Percentiles rank a stretch among this genome's conserved stretches.
phyloP scores from a whole-genome alignment of 176 grass and related monocot genomes.

The Calamus simplicifolius region DNA sequence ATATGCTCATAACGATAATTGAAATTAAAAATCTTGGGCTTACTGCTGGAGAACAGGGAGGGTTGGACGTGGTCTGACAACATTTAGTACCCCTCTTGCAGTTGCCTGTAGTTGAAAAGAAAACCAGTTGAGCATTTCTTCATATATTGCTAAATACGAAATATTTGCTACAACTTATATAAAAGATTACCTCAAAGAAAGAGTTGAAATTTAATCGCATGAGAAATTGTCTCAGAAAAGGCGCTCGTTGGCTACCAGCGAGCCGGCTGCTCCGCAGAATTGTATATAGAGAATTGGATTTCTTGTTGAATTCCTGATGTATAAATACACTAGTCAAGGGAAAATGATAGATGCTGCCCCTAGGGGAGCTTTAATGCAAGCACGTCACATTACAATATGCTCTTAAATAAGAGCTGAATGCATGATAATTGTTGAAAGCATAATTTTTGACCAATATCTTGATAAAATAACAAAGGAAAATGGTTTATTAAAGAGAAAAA shows the following conservation, averaged over 20 bases:
- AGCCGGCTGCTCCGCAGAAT: constrained; percentile 88
- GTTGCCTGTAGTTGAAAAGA: constrained; percentile 36
- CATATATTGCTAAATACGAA: no score
- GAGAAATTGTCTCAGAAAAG: constrained; percentile 85
- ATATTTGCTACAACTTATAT: no score
- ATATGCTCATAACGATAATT: no score
- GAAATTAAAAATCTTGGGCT: no score
- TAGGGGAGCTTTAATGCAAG: no score
- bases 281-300: constrained; percentile 94
- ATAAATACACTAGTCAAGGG: not conserved
- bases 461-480: no score
- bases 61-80: constrained; percentile 39
- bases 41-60: not conserved
- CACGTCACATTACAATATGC: no score
- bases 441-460: no score
- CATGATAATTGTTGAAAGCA: no score
- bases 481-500: no score
- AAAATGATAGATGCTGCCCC: not conserved
- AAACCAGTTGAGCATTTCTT: not conserved
- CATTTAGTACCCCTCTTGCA: constrained; percentile 78
- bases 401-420: no score
- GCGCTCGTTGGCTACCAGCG: constrained; percentile 77
- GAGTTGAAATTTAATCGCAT: constrained; percentile 92
- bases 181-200: constrained; percentile 70
- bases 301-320: constrained; percentile 86